Evolutionary conservation across 2,329 filamentous ascomycete species (phyloP).

Genomic region (Penicillium glabrum): DNA sequence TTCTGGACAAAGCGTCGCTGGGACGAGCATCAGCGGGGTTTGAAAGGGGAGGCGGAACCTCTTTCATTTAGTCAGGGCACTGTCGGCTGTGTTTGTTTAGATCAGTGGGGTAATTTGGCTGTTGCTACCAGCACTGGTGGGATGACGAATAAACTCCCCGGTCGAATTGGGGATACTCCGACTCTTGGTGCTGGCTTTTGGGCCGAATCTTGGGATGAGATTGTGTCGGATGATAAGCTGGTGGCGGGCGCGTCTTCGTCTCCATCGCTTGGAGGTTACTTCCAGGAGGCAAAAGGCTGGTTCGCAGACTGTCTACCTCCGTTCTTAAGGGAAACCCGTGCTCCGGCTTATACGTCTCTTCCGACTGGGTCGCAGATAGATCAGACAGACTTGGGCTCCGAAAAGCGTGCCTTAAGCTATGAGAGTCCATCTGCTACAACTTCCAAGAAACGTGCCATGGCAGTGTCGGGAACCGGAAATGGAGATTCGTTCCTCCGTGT

Average conservation of each 20-base stretch:
- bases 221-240: not conserved
- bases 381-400: slow-evolving; percentile 1
- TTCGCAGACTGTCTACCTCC: slow-evolving; percentile 18
- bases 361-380: slow-evolving; percentile 2
- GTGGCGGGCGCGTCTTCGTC: not conserved
- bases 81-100: slow-evolving; percentile 77
- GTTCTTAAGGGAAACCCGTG: not conserved
- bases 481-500: slow-evolving; percentile 82
- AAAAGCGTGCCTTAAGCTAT: slow-evolving; percentile 4
- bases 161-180: slow-evolving; percentile 82
- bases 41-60: slow-evolving; percentile 39
- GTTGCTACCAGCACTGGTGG: slow-evolving; percentile 69
- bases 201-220: slow-evolving; percentile 74
- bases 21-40: slow-evolving; percentile 70
- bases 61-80: slow-evolving; percentile 73
- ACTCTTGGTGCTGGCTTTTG: slow-evolving; percentile 83
- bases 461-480: slow-evolving; percentile 78
- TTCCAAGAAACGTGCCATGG: slow-evolving; percentile 46
- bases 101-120: slow-evolving; percentile 72
- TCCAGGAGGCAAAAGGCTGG: slow-evolving; percentile 5
- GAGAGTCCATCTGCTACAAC: not conserved
- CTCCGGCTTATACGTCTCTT: slow-evolving; percentile 4
- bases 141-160: slow-evolving; percentile 84
- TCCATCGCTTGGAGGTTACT: not conserved
- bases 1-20: slow-evolving; percentile 77